These are phyloP conservation scores for Blastosporella zonata DNA, from an alignment of 1,284 basidiomycete genomes.

Conservation along the genomic window DNA sequence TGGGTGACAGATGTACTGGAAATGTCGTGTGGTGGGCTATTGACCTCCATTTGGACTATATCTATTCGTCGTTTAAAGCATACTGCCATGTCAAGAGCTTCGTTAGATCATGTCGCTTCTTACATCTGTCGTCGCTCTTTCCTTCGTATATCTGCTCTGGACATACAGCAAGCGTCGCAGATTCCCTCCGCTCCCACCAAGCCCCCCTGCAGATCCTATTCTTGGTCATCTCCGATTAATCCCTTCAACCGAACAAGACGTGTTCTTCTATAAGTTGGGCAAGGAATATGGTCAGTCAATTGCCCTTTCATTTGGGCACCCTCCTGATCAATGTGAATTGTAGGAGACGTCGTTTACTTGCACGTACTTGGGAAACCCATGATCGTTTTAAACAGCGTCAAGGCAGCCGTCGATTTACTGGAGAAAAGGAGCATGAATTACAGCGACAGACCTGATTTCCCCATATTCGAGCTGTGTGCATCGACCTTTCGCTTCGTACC, in stretches of 20 bases:
- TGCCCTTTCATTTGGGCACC: background rate
- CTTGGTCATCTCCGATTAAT: constrained; percentile 21
- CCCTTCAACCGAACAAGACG: constrained; percentile 16
- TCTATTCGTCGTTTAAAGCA: background rate
- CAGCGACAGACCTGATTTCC: constrained; percentile 22
- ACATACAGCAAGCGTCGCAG: background rate
- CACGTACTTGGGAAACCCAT: constrained; percentile 19
- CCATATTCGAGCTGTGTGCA: constrained; percentile 17
- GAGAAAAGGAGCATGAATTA: constrained; percentile 24
- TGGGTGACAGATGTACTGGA: background rate
- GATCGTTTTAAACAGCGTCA: constrained; percentile 22
- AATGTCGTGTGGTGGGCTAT: background rate
- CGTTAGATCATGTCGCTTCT: background rate
- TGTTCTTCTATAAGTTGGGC: constrained; percentile 18
- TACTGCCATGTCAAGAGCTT: background rate
- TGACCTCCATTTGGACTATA: background rate
- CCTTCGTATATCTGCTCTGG: background rate
- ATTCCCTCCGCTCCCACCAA: constrained; percentile 16
- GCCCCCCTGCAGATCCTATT: constrained; percentile 21
- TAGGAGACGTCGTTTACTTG: constrained; percentile 21
- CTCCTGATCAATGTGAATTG: background rate
- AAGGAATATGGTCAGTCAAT: constrained; percentile 15
- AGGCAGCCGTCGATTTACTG: constrained; percentile 21
- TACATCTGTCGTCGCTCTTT: background rate
- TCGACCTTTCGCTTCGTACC: background rate